These are phyloP conservation scores for Bretziella fagacearum DNA, from an alignment of 2,329 filamentous ascomycete species.

Conservation along the genomic window DNA sequence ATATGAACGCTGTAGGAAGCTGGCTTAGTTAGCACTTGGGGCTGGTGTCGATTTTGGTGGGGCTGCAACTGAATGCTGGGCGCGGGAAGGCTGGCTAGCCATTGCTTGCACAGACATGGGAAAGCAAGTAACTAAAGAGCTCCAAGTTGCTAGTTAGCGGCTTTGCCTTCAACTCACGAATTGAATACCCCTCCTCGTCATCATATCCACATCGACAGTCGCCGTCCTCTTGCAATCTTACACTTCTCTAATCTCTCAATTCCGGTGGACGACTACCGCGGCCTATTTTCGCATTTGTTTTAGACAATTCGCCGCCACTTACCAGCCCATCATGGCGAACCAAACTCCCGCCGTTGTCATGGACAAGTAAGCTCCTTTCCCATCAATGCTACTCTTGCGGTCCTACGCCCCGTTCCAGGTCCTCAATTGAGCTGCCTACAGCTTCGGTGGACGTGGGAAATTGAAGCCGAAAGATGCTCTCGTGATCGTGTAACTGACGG, in stretches of 20 bases:
- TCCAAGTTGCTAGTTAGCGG: conserved; percentile 3
- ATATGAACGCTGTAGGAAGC: too few relatives aligned
- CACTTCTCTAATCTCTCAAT: not conserved
- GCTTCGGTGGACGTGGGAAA: too few relatives aligned
- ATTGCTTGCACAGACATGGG: conserved; percentile 5
- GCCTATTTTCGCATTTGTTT: not conserved
- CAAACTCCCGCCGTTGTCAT: conserved; percentile 99
- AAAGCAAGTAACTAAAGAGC: conserved; percentile 4
- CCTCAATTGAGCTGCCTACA: conserved; percentile 1
- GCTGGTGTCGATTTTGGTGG: conserved; percentile 11
- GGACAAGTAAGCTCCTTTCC: conserved; percentile 75
- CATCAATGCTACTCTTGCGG: conserved; percentile 2
- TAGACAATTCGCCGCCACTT: conserved; percentile 7
- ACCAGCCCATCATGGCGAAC: conserved; percentile 54
- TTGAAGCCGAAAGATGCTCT: not conserved
- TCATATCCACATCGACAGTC: conserved; percentile 3
- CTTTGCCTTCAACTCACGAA: conserved; percentile 8
- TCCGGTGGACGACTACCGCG: not conserved
- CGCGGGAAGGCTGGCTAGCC: conserved; percentile 10
- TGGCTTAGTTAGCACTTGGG: not conserved
- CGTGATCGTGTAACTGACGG: conserved; percentile 22
- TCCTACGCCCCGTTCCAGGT: conserved; percentile 7
- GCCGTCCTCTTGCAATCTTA: not conserved
- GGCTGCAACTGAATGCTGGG: conserved; percentile 13
- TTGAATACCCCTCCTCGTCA: conserved; percentile 13